Base-by-base conservation (phyloP, 1,139 yeast genomes). In the Candida pseudoviswanathii region DNA sequence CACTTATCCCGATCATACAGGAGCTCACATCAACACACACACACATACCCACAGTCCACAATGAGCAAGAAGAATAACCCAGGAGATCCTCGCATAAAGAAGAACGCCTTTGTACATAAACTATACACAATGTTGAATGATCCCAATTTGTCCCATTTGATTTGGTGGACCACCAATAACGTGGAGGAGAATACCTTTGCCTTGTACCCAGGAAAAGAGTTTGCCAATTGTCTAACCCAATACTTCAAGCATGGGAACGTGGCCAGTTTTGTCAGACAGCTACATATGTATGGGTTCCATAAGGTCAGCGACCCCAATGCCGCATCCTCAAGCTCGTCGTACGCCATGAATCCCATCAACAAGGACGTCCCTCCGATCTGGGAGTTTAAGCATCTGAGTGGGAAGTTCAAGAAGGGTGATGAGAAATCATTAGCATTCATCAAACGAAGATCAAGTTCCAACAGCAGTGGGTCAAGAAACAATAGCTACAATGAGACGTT, bases 331-430 rank as follows among this genome's bases (percentile, higher is more conserved):
- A 1, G 16, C 11, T 25, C 38, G 10, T 16, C 47, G 11, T 31
- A 31, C 24, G 21, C 43, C 32, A 44, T 53, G 34, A 29, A 41
- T 27, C 37, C 54, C 25, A 45, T 40, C 38, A 68, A 65, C 44
- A 62, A 67, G 46, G 70, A 64, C 48, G 51, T 58, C 36, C 66
- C 68, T 25, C 69, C 75, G 53, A 61, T 80, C 4, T 92, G 98
- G 98, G 96, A 89, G 66, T 92, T 92, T 69, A 85, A 86, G 55
- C 99, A 92, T 62, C 84, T 88, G 42, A 81, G 85, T 38, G 96
- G 95, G 5, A 72, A 77, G 51, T 92, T 92, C 67, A 81, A 78
- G 58, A 85, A 89, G 52, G 91, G 89, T 49, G 94, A 91, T 62
- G 82, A 84, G 51, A 83, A 78, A 42, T 75, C 84, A 8, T 70